These are phyloP conservation scores for Ganoderma boninense DNA, from an alignment of 1,284 basidiomycete genomes.

Conservation along the genomic window DNA sequence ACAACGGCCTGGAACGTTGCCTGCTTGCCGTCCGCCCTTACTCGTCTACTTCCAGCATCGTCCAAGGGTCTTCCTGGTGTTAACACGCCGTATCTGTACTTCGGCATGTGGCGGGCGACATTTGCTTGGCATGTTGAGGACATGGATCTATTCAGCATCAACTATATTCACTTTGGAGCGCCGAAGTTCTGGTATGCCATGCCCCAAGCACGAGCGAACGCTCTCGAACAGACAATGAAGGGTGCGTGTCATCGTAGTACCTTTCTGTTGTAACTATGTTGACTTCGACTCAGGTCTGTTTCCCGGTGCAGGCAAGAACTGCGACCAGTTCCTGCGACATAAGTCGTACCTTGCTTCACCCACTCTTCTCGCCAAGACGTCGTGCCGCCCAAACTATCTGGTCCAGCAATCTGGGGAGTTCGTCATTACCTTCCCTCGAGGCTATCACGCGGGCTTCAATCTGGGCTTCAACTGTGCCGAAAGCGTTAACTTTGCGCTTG, in stretches of 20 bases:
- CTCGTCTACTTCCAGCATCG: slow-evolving; percentile 76
- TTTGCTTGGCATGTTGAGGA: slow-evolving; percentile 99
- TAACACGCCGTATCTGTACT: slow-evolving; percentile 97
- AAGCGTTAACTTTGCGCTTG: slow-evolving; percentile 96
- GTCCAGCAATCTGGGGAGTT: slow-evolving; percentile 95
- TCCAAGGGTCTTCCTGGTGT: slow-evolving; percentile 89
- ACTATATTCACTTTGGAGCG: slow-evolving; percentile 98
- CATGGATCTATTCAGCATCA: slow-evolving; percentile 98
- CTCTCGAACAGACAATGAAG: slow-evolving; percentile 85
- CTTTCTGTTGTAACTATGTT: background rate
- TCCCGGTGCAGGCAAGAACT: slow-evolving; percentile 83
- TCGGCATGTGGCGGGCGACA: slow-evolving; percentile 99
- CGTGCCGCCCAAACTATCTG: slow-evolving; percentile 87
- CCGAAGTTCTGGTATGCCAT: slow-evolving; percentile 98
- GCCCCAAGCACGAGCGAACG: slow-evolving; percentile 83
- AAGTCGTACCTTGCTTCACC: slow-evolving; percentile 97
- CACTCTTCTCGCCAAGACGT: slow-evolving; percentile 79
- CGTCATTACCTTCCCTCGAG: slow-evolving; percentile 94
- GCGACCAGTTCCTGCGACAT: slow-evolving; percentile 95
- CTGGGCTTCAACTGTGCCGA: slow-evolving; percentile 98
- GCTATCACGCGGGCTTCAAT: slow-evolving; percentile 98
- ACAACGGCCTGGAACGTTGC: slow-evolving; percentile 95
- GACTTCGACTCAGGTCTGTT: slow-evolving; percentile 73
- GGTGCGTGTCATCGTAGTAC: slow-evolving; percentile 52
- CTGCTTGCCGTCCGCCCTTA: slow-evolving; percentile 87